Conservation (phyloP, 2,329 filamentous ascomycete species). For the Stenocarpella maydis region DNA sequence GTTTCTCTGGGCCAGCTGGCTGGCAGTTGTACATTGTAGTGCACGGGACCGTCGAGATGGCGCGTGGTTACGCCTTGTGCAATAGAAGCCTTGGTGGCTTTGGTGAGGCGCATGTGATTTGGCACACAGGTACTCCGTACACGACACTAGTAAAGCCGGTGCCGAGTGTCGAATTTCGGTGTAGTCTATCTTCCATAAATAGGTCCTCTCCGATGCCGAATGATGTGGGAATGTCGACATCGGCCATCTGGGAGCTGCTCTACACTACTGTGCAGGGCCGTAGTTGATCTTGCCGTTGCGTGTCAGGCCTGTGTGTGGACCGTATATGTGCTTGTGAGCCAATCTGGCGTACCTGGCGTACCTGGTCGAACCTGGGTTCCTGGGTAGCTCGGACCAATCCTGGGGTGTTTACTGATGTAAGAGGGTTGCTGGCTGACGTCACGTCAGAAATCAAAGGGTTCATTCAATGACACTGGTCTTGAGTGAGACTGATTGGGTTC, state of each 20-base stretch:
- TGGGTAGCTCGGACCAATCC: background rate
- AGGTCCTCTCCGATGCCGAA: background rate
- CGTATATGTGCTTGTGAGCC: background rate
- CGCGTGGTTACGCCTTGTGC: too few species aligned
- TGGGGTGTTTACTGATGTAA: constrained; percentile 4
- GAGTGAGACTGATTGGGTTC: constrained; percentile 15
- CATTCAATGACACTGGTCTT: constrained; percentile 5
- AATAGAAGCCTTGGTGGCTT: too few species aligned
- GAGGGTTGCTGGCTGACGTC: constrained; percentile 7
- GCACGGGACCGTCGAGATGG: too few species aligned
- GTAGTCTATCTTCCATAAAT: constrained; percentile 14
- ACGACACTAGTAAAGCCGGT: too few species aligned
- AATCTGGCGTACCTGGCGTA: too few species aligned
- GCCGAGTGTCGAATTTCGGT: too few species aligned
- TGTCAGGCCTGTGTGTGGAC: background rate
- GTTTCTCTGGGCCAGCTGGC: too few species aligned
- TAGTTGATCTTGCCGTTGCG: background rate
- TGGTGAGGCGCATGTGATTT: too few species aligned
- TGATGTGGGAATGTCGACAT: constrained; percentile 20
- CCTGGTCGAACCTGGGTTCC: too few species aligned
- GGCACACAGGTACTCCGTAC: too few species aligned
- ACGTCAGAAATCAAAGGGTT: constrained; percentile 13
- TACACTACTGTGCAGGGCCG: background rate
- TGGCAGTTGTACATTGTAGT: too few species aligned
- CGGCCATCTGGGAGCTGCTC: background rate